phyloP scores from a whole-genome alignment of 2,329 filamentous ascomycete genomes.

The Colletotrichum plurivorum region DNA sequence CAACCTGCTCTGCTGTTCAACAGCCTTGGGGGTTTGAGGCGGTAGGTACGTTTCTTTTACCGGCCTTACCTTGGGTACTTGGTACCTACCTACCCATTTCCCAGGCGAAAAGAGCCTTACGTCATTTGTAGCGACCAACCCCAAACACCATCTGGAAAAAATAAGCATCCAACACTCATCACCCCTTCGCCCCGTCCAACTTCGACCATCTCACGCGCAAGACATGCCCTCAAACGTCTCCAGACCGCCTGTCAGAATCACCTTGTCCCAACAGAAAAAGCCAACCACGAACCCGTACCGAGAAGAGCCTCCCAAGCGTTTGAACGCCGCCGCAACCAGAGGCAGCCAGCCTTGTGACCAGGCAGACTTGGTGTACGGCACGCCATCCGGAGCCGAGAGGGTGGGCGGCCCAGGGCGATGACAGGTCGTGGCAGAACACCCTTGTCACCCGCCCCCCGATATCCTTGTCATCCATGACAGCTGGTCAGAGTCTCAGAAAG shows the following conservation, averaged over 20 bases:
- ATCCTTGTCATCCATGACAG: constrained; percentile 29
- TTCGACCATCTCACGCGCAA: constrained; percentile 15
- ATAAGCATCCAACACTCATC: constrained; percentile 10
- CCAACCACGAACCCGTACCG: neutral
- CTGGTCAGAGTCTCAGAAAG: constrained; percentile 15
- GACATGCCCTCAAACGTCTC: constrained; percentile 4
- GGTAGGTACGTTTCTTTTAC: no score
- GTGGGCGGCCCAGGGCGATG: constrained; percentile 33
- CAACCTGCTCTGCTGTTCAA: neutral
- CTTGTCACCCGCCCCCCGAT: constrained; percentile 30
- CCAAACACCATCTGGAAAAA: neutral
- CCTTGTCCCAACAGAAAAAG: constrained; percentile 20
- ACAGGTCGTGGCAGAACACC: constrained; percentile 29
- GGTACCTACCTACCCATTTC: no score
- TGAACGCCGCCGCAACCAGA: constrained; percentile 11
- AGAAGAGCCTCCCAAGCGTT: neutral
- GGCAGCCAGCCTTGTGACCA: constrained; percentile 40
- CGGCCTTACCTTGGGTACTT: no score
- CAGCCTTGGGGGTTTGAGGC: neutral
- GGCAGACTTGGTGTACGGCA: constrained; percentile 38
- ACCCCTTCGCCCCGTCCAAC: neutral
- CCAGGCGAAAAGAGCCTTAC: no score
- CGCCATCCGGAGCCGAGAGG: constrained; percentile 36
- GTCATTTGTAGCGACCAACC: no score
- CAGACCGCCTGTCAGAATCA: constrained; percentile 5